Evolutionary conservation across 805 yeast genomes (phyloP).

Genomic region (Millerozyma miso): DNA sequence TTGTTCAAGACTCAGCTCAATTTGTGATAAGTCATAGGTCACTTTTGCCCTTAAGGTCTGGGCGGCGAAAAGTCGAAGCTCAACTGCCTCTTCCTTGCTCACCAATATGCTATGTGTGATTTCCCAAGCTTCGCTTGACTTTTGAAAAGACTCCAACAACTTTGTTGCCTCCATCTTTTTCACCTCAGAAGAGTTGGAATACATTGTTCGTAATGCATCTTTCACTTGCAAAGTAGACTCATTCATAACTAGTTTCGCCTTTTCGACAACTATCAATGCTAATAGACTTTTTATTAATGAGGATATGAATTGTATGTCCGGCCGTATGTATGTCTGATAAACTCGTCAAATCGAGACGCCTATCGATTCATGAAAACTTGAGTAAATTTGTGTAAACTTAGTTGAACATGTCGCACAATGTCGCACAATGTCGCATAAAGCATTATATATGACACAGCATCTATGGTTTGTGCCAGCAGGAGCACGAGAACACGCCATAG

Average conservation of each 20-base stretch:
- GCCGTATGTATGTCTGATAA: background rate
- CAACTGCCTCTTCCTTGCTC: conserved; percentile 35
- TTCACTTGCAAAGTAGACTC: conserved; percentile 27
- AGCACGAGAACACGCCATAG: too few species aligned
- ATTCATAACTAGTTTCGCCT: background rate
- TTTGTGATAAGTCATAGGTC: conserved; percentile 78
- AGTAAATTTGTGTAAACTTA: background rate
- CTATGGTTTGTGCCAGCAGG: too few species aligned
- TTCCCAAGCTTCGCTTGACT: conserved; percentile 79
- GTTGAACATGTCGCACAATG: too few species aligned
- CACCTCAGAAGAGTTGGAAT: conserved; percentile 38
- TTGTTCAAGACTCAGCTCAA: conserved; percentile 50
- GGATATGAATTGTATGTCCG: background rate
- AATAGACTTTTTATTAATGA: background rate
- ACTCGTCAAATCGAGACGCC: background rate
- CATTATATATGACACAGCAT: too few species aligned
- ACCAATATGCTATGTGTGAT: conserved; percentile 53
- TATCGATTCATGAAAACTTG: background rate
- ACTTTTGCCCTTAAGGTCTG: conserved; percentile 86
- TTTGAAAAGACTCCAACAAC: conserved; percentile 77
- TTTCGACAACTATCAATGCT: background rate
- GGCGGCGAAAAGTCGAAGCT: conserved; percentile 76
- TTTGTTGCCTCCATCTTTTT: conserved; percentile 48
- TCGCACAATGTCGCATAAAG: too few species aligned
- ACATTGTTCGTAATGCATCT: conserved; percentile 47